Conservation (phyloP, 768 basidiomycete species). For the Multifurca ochricompacta region DNA sequence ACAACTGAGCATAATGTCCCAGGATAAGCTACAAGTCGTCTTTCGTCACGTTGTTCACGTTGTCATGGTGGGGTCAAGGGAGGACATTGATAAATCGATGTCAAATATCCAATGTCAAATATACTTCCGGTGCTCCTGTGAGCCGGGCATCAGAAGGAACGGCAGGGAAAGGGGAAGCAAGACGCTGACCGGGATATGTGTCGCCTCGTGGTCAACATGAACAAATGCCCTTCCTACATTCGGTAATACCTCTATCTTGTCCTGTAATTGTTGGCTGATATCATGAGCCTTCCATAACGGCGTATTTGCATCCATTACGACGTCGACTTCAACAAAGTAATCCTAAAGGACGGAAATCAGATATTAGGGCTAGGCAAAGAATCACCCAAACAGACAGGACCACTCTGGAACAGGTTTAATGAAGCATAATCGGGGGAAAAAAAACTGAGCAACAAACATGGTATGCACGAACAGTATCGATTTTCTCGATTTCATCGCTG, state of each 20-base stretch:
- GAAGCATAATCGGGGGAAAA: neutral
- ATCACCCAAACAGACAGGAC: conserved; percentile 43
- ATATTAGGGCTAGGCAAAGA: neutral
- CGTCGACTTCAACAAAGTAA: conserved; percentile 92
- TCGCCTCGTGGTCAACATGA: conserved; percentile 90
- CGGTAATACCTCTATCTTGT: conserved; percentile 82
- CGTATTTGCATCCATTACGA: conserved; percentile 85
- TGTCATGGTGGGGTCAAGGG: neutral
- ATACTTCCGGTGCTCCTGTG: conserved; percentile 40
- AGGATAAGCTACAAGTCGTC: neutral
- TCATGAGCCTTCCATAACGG: conserved; percentile 88
- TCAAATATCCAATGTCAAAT: too few species aligned
- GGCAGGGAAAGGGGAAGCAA: neutral
- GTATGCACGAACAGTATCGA: conserved; percentile 92
- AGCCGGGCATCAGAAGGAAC: neutral
- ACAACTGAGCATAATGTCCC: neutral
- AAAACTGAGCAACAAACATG: conserved; percentile 45
- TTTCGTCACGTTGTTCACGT: neutral
- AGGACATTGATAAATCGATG: neutral
- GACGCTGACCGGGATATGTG: conserved; percentile 54
- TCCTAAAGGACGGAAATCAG: conserved; percentile 37
- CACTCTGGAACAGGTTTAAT: conserved; percentile 40
- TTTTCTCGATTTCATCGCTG: conserved; percentile 71
- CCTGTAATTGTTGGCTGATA: conserved; percentile 74
- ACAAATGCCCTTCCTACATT: conserved; percentile 92